These are phyloP conservation scores for Microbotryum intermedium DNA, from an alignment of 1,284 basidiomycete species.

Conservation along the genomic window DNA sequence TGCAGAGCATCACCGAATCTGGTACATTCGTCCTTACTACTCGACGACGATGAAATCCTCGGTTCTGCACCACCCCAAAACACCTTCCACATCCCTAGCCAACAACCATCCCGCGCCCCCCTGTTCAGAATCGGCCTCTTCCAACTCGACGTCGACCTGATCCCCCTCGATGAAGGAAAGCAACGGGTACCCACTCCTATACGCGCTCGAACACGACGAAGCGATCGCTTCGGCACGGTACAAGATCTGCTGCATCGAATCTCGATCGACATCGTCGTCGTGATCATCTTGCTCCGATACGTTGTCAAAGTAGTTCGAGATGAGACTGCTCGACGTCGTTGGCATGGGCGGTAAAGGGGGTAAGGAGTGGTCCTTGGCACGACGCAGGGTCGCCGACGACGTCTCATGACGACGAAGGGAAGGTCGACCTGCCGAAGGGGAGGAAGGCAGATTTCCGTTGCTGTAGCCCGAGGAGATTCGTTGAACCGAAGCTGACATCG, in stretches of 20 bases:
- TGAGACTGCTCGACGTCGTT: not conserved
- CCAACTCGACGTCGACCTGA: conserved; percentile 18
- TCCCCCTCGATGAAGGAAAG: conserved; percentile 16
- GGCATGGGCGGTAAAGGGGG: not conserved
- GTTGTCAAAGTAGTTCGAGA: conserved; percentile 18
- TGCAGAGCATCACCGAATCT: too few relatives aligned
- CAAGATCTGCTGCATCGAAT: conserved; percentile 1
- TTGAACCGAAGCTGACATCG: too few relatives aligned
- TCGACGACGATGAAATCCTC: conserved; percentile 25
- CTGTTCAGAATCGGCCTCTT: conserved; percentile 25
- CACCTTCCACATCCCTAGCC: conserved; percentile 9
- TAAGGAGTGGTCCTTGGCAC: not conserved
- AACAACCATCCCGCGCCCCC: conserved; percentile 29
- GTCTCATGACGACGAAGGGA: not conserved
- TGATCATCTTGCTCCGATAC: not conserved
- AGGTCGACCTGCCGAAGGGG: not conserved
- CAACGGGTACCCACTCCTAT: conserved; percentile 18
- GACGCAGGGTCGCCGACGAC: not conserved
- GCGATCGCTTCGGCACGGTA: conserved; percentile 27
- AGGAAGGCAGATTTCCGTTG: too few relatives aligned
- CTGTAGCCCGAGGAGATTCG: too few relatives aligned
- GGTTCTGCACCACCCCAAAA: conserved; percentile 21
- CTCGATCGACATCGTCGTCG: conserved; percentile 3
- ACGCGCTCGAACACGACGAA: conserved; percentile 7
- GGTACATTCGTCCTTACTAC: too few relatives aligned